Evolutionary conservation across 345 rosid genomes (phyloP), one percentile per base, ranked within the genome.

Genomic region (Populus pruinosa): DNA sequence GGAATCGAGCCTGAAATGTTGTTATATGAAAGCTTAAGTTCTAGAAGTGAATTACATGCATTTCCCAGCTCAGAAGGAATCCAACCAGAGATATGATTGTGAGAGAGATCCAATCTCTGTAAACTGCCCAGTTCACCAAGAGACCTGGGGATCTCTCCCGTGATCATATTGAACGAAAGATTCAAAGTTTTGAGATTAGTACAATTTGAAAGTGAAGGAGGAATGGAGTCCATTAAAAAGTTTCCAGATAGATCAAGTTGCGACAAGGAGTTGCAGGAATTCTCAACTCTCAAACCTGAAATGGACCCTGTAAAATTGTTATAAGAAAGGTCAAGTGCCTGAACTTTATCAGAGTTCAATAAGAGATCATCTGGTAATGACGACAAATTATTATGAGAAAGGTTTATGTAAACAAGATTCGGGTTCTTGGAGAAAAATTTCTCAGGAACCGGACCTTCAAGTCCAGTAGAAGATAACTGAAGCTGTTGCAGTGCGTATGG

Each of bases 221-320:
- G 97, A 77, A 95, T 82, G 49, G 77, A 84, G 73, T 82, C 94
- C 36, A 80, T 20, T 39, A 95, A 69, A 74, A 78, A 83, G 82
- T 95, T 95, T 17, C 69, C 87, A 8, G 99, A 95, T 11, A 95
- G 79, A 82, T 95, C 96, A 35, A 95, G 88, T 21, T 76, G 86
- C 74, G 86, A 71, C 82, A 95, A 81, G 72, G 93, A 88, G 78
- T 79, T 77, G 88, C 95, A 91, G 35, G 96, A 88, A 71, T 81
- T 82, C 65, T 85, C 88, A 39, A 89, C 80, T 75, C 76, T 83
- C 77, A 91, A 79, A 72, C 87, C 87, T 33, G 96, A 87, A 81
- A 95, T 89, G 1, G 93, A 79, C n/a, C 99, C 98, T 36, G 97
- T 85, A n/a, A 95, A 79, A 78, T 95, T 95, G 88, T 95, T 95